Conservation (phyloP, 305 asterid genomes). For the Fraxinus baroniana region DNA sequence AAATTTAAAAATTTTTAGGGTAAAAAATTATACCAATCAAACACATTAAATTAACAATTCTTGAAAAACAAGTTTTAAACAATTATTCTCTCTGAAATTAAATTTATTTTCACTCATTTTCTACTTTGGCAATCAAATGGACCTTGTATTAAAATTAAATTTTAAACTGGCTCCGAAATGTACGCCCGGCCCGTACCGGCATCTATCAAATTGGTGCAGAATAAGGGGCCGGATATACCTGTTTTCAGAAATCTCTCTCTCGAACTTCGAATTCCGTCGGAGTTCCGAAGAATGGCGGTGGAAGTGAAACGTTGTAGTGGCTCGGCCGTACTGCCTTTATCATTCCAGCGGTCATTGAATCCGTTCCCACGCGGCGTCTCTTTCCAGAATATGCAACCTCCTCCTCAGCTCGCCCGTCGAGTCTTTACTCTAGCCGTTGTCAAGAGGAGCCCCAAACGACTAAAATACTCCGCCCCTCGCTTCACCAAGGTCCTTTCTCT, state of each 20-base stretch:
- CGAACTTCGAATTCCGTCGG: background rate
- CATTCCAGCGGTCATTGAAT: conserved; percentile 38
- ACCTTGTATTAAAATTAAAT: no score
- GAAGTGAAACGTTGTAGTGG: conserved; percentile 20
- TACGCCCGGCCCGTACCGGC: background rate
- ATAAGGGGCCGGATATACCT: background rate
- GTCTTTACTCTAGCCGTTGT: conserved; percentile 45
- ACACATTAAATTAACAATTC: no score
- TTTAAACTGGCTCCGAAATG: no score
- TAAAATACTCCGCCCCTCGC: conserved; percentile 78
- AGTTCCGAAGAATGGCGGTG: background rate
- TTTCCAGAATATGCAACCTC: conserved; percentile 17
- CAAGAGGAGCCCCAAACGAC: conserved; percentile 90
- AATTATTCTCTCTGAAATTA: no score
- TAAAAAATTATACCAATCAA: no score
- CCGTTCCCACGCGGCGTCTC: conserved; percentile 31
- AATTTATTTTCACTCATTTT: no score
- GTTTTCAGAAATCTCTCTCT: background rate
- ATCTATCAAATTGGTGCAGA: background rate
- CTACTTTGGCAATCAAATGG: no score
- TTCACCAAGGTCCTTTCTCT: conserved; percentile 53
- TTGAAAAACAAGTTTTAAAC: no score
- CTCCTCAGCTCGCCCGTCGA: conserved; percentile 32
- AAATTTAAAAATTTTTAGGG: no score
- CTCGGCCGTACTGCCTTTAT: conserved; percentile 33